Evolutionary conservation across 306 rosid species (phyloP).

Genomic region (Urtica urens): DNA sequence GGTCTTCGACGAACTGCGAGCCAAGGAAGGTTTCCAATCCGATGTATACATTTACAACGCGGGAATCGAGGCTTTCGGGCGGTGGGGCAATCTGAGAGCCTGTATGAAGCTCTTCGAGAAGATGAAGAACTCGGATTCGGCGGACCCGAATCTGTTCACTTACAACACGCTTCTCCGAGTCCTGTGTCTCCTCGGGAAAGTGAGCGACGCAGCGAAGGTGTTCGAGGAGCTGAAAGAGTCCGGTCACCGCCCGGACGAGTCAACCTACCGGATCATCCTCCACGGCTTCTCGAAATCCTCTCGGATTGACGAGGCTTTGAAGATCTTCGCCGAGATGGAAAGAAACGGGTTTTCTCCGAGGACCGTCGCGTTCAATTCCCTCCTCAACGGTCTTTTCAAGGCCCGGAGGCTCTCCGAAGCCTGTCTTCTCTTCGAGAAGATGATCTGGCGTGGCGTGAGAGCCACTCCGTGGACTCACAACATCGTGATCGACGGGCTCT

Average conservation of each 20-base stretch:
- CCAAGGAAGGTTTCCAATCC: constrained; percentile 27
- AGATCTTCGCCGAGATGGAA: constrained; percentile 57
- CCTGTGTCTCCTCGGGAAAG: constrained; percentile 62
- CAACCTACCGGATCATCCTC: constrained; percentile 50
- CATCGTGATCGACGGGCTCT: constrained; percentile 63
- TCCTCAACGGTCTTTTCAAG: constrained; percentile 65
- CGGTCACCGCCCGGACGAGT: constrained; percentile 58
- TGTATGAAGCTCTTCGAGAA: constrained; percentile 45
- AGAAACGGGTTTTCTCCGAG: constrained; percentile 37
- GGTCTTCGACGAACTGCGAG: constrained; percentile 44
- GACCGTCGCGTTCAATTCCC: constrained; percentile 56
- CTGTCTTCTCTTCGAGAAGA: constrained; percentile 74
- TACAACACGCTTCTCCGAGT: constrained; percentile 60
- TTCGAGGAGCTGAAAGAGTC: constrained; percentile 70
- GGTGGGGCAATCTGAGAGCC: constrained; percentile 72
- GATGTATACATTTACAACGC: constrained; percentile 57
- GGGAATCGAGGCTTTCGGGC: constrained; percentile 69
- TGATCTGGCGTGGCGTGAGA: constrained; percentile 65
- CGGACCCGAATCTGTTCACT: constrained; percentile 64
- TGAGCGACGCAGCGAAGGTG: constrained; percentile 52
- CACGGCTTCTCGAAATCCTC: constrained; percentile 62
- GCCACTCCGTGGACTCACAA: constrained; percentile 64
- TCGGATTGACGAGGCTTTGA: constrained; percentile 43
- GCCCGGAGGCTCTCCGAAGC: constrained; percentile 53
- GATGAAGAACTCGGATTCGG: constrained; percentile 43